Percentiles rank a stretch among this genome's conserved stretches.
Evolutionary conservation across 2,329 filamentous ascomycete species (phyloP).

Genomic region (Corinectria fuckeliana): DNA sequence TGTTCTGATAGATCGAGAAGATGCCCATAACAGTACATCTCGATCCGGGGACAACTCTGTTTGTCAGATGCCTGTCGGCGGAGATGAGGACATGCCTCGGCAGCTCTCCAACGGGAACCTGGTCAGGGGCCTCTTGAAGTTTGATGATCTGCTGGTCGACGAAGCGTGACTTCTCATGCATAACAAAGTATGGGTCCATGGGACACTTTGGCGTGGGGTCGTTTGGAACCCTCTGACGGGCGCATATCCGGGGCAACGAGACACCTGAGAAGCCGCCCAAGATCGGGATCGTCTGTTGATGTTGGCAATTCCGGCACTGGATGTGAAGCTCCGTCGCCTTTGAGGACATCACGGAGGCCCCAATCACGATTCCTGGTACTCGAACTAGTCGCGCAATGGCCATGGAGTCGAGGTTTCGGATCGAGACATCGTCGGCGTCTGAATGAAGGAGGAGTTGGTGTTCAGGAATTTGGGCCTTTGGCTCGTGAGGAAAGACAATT

Average conservation of each 20-base stretch:
- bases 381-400: constrained; percentile 94
- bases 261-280: constrained; percentile 88
- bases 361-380: constrained; percentile 97
- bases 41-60: constrained; percentile 92
- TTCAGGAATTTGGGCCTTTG: constrained; percentile 75
- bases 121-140: constrained; percentile 94
- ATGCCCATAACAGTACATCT: constrained; percentile 96
- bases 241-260: constrained; percentile 81
- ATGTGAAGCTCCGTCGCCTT: constrained; percentile 89
- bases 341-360: constrained; percentile 93
- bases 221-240: constrained; percentile 65
- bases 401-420: constrained; percentile 90
- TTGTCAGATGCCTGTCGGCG: constrained; percentile 94
- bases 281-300: constrained; percentile 73
- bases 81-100: constrained; percentile 94
- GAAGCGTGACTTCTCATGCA: constrained; percentile 92
- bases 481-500: constrained; percentile 84
- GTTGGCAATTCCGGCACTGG: constrained; percentile 85
- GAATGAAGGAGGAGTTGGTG: constrained; percentile 97
- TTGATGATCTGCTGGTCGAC: constrained; percentile 99
- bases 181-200: constrained; percentile 92
- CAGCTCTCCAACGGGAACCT: constrained; percentile 95
- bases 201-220: constrained; percentile 80
- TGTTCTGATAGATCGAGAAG: constrained; percentile 97
- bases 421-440: constrained; percentile 86